Evolutionary conservation across 75 land plant genomes (phyloP), one percentile per base, ranked within the genome.

Genomic region (Azolla pinnata): DNA sequence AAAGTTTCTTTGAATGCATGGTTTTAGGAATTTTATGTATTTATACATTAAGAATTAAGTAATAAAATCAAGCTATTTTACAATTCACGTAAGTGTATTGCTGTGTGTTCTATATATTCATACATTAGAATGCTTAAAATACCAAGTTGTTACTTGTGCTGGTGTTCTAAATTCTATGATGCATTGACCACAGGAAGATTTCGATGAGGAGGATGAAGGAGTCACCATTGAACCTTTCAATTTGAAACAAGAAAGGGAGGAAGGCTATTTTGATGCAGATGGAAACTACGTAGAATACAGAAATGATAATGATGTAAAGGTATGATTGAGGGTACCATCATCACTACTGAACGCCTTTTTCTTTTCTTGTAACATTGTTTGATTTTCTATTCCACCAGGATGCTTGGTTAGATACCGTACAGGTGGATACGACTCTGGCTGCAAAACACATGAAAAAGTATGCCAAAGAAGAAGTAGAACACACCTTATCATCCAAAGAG

Each of bases 271-370:
- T 72, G 97, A 92, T 78, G 81, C 63, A 9, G 68, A 70, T 33
- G 95, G 95, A 29, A 88, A 92, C 69, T 92, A 73, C 72, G 97
- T 92, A 42, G 97, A 92, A 70, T 92, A 92, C 62, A 68, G 64
- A 10, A 61, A 60, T 30, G 69, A 75, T 4, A 77, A 84, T 7
- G 75, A 86, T 49, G 63, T 67, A 7, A 84, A 84, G 97, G 95
- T 91, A 45, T 35, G 48, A 14, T 18, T 18, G 49, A 2, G 4
- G 24, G n/a, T n/a, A n/a, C n/a, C 44, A 17, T 42, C 44, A 10
- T 17, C 44, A 42, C 10, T 10, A 10, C 14, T 10, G 44, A 42
- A 42, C 17, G 44, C 44, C 5, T 54, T 28, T 4, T 16, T 54
- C 24, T 31, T 2, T 24, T 54, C 3, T 54, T 2, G 17, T 23